Evolutionary conservation across 768 basidiomycete species (phyloP), one percentile per base, ranked within the genome.

Genomic region (Tephrocybe sp.): DNA sequence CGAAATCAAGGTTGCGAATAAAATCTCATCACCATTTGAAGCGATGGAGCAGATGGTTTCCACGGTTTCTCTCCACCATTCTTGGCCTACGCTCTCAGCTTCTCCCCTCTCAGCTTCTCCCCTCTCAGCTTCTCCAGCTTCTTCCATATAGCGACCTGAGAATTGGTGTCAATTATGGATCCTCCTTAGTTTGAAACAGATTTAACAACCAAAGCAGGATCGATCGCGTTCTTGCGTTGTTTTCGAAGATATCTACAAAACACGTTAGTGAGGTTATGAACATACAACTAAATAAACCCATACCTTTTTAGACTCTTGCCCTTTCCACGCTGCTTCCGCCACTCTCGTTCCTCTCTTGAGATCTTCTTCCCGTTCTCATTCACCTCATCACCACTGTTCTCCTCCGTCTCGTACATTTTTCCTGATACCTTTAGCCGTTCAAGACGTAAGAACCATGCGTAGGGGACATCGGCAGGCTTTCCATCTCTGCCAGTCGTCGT

Each of bases 211-310:
- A 80, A 76, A 19, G 79, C 76, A 21, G 92, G 91, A 64, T 98
- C 94, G 54, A 98, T 82, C 40, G 98, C 90, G 61, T 98, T 97
- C 75, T 95, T 93, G 64, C 92, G 83, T 68, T 96, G 89, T 73
- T 94, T 97, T 60, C 90, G 79, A 54, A 97, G 66, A 65, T 83
- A 89, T 38, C 79, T 82, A 43, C 22, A 9, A 38, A 1, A 18
- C 42, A 13, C 16, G 37, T 44, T 11, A 28, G 18, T 13, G 43
- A 13, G 8, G 31, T 24, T 51, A 7, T 25, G 34, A 19, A 27
- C n/a, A 25, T 32, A 36, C 26, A 11, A 15, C 34, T 25, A 4
- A 19, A 8, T 16, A 27, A 40, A 37, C 7, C 61, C 62, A 60
- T 60, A 84, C 74, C 92, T 75, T 67, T 93, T 96, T 63, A 94